These are phyloP conservation scores for Fusarium heterosporum DNA, from an alignment of 2,329 filamentous ascomycete genomes.

Conservation along the genomic window DNA sequence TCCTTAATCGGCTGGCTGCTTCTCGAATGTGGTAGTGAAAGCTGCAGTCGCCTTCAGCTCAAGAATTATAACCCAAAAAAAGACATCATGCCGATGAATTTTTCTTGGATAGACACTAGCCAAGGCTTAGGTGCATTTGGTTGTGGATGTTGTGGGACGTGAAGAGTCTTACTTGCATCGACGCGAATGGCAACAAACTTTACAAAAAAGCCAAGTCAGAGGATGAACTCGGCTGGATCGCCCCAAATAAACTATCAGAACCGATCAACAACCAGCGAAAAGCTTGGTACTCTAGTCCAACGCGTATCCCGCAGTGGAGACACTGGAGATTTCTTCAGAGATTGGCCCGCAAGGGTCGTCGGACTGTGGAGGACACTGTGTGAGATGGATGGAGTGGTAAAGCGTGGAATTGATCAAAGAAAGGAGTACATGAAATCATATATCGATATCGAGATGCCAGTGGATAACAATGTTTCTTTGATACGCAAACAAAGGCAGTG, in stretches of 20 bases:
- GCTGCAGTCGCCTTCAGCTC: slow-evolving; percentile 10
- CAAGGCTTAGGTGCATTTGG: slow-evolving; percentile 11
- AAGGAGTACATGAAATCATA: not conserved
- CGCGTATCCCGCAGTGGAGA: slow-evolving; percentile 37
- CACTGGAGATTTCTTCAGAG: slow-evolving; percentile 35
- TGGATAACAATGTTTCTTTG: not conserved
- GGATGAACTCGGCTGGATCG: slow-evolving; percentile 12
- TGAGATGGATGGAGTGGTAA: slow-evolving; percentile 2
- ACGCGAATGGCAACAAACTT: slow-evolving; percentile 22
- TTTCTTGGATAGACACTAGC: slow-evolving; percentile 4
- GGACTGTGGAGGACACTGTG: slow-evolving; percentile 40
- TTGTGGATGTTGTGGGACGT: not conserved
- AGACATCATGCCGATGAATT: not conserved
- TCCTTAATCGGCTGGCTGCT: not conserved
- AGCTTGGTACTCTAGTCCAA: slow-evolving; percentile 44
- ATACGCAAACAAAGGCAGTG: not conserved
- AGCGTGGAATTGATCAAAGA: slow-evolving; percentile 22
- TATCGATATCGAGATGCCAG: not conserved
- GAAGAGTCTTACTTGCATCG: slow-evolving; percentile 33
- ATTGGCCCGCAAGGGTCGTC: slow-evolving; percentile 29
- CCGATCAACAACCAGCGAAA: slow-evolving; percentile 42
- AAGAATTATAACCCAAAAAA: slow-evolving; percentile 6
- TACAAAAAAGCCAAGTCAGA: slow-evolving; percentile 7
- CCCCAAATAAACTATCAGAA: slow-evolving; percentile 15
- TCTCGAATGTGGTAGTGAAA: not conserved